phyloP scores from a whole-genome alignment of 1,139 yeast genomes.

The Wickerhamomyces sp. region DNA sequence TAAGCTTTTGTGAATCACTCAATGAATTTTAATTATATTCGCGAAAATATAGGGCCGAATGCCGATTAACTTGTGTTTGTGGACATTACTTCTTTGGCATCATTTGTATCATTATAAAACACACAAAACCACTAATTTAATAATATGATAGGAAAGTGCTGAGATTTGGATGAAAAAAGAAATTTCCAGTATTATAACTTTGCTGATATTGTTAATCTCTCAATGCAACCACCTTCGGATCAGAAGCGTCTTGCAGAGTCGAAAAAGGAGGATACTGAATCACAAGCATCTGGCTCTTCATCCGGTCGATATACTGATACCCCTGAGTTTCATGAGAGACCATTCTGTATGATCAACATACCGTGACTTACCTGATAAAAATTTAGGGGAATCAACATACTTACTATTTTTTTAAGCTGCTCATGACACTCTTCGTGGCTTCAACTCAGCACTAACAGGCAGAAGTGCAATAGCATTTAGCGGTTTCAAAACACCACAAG shows the following conservation, averaged over 20 bases:
- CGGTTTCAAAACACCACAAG: slow-evolving; percentile 46
- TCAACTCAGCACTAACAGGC: slow-evolving; percentile 33
- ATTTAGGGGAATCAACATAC: not conserved
- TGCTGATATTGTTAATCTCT: not conserved
- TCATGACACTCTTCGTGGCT: slow-evolving; percentile 13
- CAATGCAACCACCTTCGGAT: slow-evolving; percentile 1
- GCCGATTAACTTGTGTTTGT: no score
- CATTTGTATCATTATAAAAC: no score
- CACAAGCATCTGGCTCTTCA: slow-evolving; percentile 59
- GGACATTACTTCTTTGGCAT: no score
- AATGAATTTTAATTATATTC: no score
- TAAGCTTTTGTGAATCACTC: no score
- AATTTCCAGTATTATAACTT: no score
- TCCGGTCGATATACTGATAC: slow-evolving; percentile 30
- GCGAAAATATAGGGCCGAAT: no score
- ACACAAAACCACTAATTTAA: no score
- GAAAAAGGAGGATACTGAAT: slow-evolving; percentile 30
- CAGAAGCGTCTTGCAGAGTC: slow-evolving; percentile 1
- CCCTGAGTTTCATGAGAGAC: slow-evolving; percentile 23
- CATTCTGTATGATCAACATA: slow-evolving; percentile 12
- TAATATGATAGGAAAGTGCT: no score
- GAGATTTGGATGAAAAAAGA: no score
- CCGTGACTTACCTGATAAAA: not conserved
- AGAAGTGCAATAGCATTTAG: slow-evolving; percentile 41
- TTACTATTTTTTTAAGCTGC: slow-evolving; percentile 7